phyloP scores from a whole-genome alignment of 1,139 yeast species.

The Debaryomyces coudertii region DNA sequence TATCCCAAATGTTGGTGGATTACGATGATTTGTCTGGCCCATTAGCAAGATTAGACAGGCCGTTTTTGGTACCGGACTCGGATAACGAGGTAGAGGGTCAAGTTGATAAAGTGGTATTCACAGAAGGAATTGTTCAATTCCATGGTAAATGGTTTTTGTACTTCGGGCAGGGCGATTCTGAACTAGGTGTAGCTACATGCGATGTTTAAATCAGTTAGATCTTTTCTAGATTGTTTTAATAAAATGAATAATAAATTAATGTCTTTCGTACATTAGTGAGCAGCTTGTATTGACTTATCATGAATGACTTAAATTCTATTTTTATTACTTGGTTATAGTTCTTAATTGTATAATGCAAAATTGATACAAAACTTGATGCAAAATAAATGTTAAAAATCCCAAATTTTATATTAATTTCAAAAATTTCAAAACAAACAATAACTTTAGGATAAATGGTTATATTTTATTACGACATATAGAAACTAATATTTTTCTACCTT shows the following conservation, averaged over 20 bases:
- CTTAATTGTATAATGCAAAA: too few relatives aligned
- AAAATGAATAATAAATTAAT: neutral
- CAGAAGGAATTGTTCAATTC: conserved; percentile 50
- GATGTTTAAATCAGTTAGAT: conserved; percentile 12
- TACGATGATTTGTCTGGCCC: conserved; percentile 45
- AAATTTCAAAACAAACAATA: too few relatives aligned
- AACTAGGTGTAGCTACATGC: conserved; percentile 47
- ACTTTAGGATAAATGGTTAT: too few relatives aligned
- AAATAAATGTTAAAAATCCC: too few relatives aligned
- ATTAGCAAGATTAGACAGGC: conserved; percentile 41
- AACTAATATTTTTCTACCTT: too few relatives aligned
- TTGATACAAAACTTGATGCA: too few relatives aligned
- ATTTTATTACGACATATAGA: too few relatives aligned
- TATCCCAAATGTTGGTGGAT: conserved; percentile 48
- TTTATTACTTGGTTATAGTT: too few relatives aligned
- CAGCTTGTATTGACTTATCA: too few relatives aligned
- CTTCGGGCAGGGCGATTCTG: conserved; percentile 50
- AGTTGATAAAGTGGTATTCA: conserved; percentile 48
- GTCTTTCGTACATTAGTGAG: too few relatives aligned
- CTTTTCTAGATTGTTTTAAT: conserved; percentile 4
- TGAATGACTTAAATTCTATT: too few relatives aligned
- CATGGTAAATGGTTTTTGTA: conserved; percentile 48
- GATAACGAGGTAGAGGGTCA: conserved; percentile 46
- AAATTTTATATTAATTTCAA: too few relatives aligned
- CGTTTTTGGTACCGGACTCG: conserved; percentile 40